Evolutionary conservation across 495 filamentous ascomycete genomes (phyloP), one percentile per base, ranked within the genome.

Genomic region (Aeminium ludgeri): DNA sequence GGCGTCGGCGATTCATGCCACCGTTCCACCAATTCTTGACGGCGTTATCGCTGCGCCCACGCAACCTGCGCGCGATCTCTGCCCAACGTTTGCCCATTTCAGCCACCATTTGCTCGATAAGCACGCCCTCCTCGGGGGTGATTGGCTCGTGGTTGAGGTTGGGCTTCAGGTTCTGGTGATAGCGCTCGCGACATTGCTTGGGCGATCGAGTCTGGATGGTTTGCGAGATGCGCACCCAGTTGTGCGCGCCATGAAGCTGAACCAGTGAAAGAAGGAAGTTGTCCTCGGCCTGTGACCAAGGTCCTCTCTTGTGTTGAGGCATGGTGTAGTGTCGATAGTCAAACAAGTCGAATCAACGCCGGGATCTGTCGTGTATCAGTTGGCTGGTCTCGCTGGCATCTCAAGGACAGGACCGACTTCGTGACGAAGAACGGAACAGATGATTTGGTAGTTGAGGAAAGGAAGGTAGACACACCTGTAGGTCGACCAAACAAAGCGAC

Each of bases 11-110:
- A 62, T 95, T 94, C 76, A 83, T 78, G 55, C 81, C 82, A 27
- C 89, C 87, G 60, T 97, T 96, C 83, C 83, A 95, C 84, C 86
- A 96, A 62, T 97, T 97, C 73, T 97, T 97, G 37, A 97, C 86
- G 25, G 83, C 82, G 55, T 97, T 97, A 66, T 97, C 89, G 63
- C 86, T 93, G 50, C 89, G 76, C 46, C 86, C 87, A 13, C 78
- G 72, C 17, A 97, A 72, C 13, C 72, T 65, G 51, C 89, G 72
- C 19, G 89, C 86, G 50, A 97, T 96, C 50, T 95, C 84, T 2
- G 89, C 89, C 89, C 89, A 97, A 19, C 80, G 69, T 62, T 84
- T 91, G 35, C 89, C 89, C 66, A 82, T 79, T 46, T 85, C 75
- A 18, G 58, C 60, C 27, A 95, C 86, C 61, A 89, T 65, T 34